phyloP scores from a whole-genome alignment of 768 basidiomycete genomes.

The Grammothele lineata region DNA sequence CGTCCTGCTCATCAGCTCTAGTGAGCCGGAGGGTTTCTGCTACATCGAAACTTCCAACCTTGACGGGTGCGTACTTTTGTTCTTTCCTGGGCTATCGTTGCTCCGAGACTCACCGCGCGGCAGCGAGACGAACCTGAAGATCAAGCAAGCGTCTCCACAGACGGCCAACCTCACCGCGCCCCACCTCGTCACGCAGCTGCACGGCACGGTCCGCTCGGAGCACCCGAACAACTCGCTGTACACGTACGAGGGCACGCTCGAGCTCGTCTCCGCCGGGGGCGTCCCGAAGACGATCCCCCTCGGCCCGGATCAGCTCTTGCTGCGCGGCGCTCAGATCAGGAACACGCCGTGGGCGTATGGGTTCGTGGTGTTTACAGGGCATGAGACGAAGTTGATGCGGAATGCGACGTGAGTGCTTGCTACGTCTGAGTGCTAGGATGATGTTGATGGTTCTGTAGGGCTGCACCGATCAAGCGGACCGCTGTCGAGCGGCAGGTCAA shows the following conservation, averaged over 20 bases:
- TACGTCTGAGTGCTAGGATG: too few relatives aligned
- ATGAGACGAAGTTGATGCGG: slow-evolving; percentile 97
- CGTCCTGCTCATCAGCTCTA: slow-evolving; percentile 78
- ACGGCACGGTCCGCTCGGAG: slow-evolving; percentile 87
- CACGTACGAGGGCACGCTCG: slow-evolving; percentile 86
- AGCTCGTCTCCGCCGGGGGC: slow-evolving; percentile 52
- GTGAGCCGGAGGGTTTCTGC: slow-evolving; percentile 95
- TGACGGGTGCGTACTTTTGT: slow-evolving; percentile 65
- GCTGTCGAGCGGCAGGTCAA: slow-evolving; percentile 97
- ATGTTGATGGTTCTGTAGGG: too few relatives aligned
- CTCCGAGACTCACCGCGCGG: not conserved
- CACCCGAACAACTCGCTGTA: slow-evolving; percentile 98
- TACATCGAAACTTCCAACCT: slow-evolving; percentile 98
- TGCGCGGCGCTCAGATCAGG: slow-evolving; percentile 91
- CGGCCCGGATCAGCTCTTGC: slow-evolving; percentile 90
- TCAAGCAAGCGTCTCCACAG: slow-evolving; percentile 89
- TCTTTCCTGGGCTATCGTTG: not conserved
- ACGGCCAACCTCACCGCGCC: slow-evolving; percentile 80
- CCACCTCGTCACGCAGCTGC: slow-evolving; percentile 61
- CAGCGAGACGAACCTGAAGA: slow-evolving; percentile 98
- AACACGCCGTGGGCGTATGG: slow-evolving; percentile 98
- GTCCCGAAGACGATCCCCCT: slow-evolving; percentile 80
- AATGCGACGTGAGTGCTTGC: slow-evolving; percentile 80
- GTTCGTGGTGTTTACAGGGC: slow-evolving; percentile 89
- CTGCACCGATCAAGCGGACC: slow-evolving; percentile 95